Evolutionary conservation across 306 rosid genomes (phyloP).

Genomic region (Glycine soja): DNA sequence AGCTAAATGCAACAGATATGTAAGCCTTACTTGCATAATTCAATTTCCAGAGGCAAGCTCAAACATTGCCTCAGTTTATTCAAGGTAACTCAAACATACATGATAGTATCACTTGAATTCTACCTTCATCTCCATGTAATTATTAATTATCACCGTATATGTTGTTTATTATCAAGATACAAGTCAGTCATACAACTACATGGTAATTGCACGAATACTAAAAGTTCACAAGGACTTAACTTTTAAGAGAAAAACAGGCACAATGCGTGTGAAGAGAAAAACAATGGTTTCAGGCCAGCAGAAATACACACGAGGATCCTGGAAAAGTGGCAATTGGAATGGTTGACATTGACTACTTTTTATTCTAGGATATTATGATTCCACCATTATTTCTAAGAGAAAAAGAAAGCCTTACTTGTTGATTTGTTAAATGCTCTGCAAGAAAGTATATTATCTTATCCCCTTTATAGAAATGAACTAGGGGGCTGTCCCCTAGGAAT

Average conservation of each 20-base stretch:
- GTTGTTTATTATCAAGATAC: neutral
- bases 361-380: conserved; percentile 31
- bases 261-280: conserved; percentile 23
- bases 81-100: neutral
- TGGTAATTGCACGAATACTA: conserved; percentile 25
- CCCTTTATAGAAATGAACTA: conserved; percentile 21
- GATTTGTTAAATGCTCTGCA: conserved; percentile 38
- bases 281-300: conserved; percentile 24
- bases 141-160: neutral
- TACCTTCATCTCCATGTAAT: neutral
- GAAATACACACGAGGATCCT: conserved; percentile 42
- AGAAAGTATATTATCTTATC: conserved; percentile 31
- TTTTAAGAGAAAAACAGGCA: conserved; percentile 3
- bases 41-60: neutral
- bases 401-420: conserved; percentile 22
- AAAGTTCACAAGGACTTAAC: conserved; percentile 20
- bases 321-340: conserved; percentile 24
- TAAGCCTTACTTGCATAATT: conserved; percentile 1
- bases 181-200: neutral
- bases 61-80: neutral
- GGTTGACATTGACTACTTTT: conserved; percentile 37
- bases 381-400: conserved; percentile 11
- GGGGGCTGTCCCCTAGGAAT: conserved; percentile 38
- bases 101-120: conserved; percentile 1
- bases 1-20: neutral